Evolutionary conservation across 441 rosid species (phyloP).

Genomic region (Geranium incanum): DNA sequence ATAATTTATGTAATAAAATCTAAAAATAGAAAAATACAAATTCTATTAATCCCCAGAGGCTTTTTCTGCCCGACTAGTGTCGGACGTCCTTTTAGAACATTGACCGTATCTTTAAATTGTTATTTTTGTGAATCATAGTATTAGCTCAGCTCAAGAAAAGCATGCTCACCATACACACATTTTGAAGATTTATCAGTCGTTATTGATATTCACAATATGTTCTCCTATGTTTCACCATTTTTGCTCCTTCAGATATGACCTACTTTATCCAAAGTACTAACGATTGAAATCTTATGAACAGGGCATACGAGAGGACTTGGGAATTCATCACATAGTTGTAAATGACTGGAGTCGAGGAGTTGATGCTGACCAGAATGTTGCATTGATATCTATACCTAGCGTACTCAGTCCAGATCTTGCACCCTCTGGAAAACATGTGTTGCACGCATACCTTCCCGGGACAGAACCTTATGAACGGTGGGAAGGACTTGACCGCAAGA

Average conservation of each 20-base stretch:
- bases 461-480: slow-evolving; percentile 76
- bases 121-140: not conserved
- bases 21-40: too few species aligned
- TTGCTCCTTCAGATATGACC: not conserved
- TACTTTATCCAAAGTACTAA: not conserved
- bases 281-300: slow-evolving; percentile 19
- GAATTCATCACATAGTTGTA: slow-evolving; percentile 84
- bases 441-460: slow-evolving; percentile 81
- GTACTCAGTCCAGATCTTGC: slow-evolving; percentile 73
- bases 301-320: slow-evolving; percentile 57
- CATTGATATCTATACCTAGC: slow-evolving; percentile 75
- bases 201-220: not conserved
- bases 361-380: slow-evolving; percentile 92
- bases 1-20: too few species aligned
- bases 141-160: not conserved
- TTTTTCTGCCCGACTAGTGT: too few species aligned
- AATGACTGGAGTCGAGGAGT: slow-evolving; percentile 84
- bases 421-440: slow-evolving; percentile 70
- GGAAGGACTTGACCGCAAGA: slow-evolving; percentile 75
- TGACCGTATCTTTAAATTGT: too few species aligned
- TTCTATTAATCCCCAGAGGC: too few species aligned
- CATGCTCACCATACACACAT: not conserved
- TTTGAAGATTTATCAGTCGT: not conserved
- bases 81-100: too few species aligned
- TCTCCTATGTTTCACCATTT: not conserved